Evolutionary conservation across 306 rosid genomes (phyloP), one percentile per base, ranked within the genome.

Genomic region (Begonia peltatifolia): DNA sequence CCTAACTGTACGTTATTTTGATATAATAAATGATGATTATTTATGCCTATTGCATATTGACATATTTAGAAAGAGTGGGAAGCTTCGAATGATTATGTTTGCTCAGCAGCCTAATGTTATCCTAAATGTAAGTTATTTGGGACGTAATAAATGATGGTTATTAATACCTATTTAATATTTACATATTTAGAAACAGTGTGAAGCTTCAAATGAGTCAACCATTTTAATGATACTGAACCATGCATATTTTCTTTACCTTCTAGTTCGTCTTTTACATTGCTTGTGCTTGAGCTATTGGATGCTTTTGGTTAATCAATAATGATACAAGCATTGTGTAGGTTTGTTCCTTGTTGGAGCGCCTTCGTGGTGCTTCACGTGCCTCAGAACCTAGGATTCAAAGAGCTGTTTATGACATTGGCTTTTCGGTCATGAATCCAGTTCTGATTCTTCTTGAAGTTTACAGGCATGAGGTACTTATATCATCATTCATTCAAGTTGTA

Each of bases 351-450:
- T 82, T 89, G 76, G 95, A 89, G 80, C 79, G 97, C 61, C 72
- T 89, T 54, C 94, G 95, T 11, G 97, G 97, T 65, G 94, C 87
- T 57, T 87, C 89, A 47, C 75, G 83, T 67, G 95, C 97, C 63
- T 78, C 93, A 52, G 95, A 89, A 70, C 94, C 97, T 64, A 80
- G 85, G 57, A 78, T 84, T 38, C 97, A 89, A 57, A 89, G 78
- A 66, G 90, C 97, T 58, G 69, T 82, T 42, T 82, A 82, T 80
- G 90, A 82, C 66, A 60, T 89, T 61, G 97, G 97, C 52, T 76
- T 76, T 74, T 82, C 97, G 58, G 69, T 78, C n/a, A 64, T 76
- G 87, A 85, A 76, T 68, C 81, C 90, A 54, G 44, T 71, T 49
- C 64, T 85, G 53, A 73, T 74, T 60, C 75, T 89, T 68, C 94